Base-by-base conservation (phyloP, 306 rosid genomes). In the Cucurbita argyrosperma region DNA sequence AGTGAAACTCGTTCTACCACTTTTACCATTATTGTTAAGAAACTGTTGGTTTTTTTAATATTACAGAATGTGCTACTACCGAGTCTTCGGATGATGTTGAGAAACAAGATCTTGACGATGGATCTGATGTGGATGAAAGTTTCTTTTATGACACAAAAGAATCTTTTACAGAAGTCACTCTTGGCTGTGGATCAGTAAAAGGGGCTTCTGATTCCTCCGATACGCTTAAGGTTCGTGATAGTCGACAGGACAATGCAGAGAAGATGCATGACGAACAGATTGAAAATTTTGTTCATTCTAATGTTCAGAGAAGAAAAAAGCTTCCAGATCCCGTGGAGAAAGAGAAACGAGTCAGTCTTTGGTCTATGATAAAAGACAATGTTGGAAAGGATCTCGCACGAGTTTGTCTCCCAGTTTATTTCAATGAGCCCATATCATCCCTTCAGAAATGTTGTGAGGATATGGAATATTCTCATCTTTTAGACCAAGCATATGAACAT, bases 391-490 rank as follows among this genome's bases (percentile, higher is more conserved):
- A 94, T 86, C 97, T 94, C 68, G 83, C 97, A 11, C 83, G 95
- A 39, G 96, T 94, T 75, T 94, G 99, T 73, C 99, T 94, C 71
- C 99, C 99, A 69, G 99, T 91, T n/a, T 94, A 91, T 84, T 94
- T 94, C 69, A 94, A 94, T 54, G 99, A 94, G 83, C 99, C 99
- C 21, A 89, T 91, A 78, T 94, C 99, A 30, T 91, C 99, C 63
- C 99, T 94, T 78, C 97, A 94, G 77, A 94, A 94, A 79, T 91
- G 99, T 81, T 94, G 85, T 49, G 99, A 94, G 83, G 99, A 91
- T 88, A 56, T 94, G 78, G 99, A 94, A 83, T 91, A 91, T 81
- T 94, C 99, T 45, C 83, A 84, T 80, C 97, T 94, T 72, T 80
- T 94, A 74, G 99, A 94, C 79, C 82, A 76, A 77, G 99, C 99